These are phyloP conservation scores for Zangia roseola DNA, from an alignment of 768 basidiomycete genomes.

Conservation along the genomic window DNA sequence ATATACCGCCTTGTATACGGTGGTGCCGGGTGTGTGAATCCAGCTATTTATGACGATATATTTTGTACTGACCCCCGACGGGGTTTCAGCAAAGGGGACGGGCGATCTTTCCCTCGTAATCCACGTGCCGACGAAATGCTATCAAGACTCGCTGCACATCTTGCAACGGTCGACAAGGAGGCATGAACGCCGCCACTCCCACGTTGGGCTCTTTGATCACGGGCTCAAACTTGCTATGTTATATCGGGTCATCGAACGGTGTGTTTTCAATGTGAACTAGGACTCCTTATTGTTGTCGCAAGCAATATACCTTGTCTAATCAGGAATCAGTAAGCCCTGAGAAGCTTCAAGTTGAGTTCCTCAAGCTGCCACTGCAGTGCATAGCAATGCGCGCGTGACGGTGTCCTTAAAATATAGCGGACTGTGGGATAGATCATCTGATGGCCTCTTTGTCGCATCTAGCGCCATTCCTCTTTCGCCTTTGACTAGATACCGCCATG, in stretches of 20 bases:
- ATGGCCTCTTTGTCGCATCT: background rate
- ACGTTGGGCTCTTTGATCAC: background rate
- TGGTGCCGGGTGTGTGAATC: constrained; percentile 55
- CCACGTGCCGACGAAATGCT: constrained; percentile 65
- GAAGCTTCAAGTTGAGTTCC: background rate
- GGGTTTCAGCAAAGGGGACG: constrained; percentile 57
- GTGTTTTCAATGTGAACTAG: constrained; percentile 8
- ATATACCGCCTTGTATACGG: constrained; percentile 54
- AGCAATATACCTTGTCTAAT: background rate
- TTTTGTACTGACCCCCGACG: background rate
- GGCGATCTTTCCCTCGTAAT: constrained; percentile 65
- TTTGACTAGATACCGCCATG: constrained; percentile 6
- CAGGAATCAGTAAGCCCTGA: background rate
- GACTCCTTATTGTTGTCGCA: constrained; percentile 7
- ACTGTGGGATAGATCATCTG: background rate
- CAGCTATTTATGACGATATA: too few species aligned
- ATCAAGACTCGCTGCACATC: constrained; percentile 58
- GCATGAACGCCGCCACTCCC: constrained; percentile 22
- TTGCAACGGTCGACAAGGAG: constrained; percentile 57
- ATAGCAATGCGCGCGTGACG: too few species aligned
- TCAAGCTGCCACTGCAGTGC: background rate
- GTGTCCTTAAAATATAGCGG: background rate
- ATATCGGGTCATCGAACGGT: constrained; percentile 3
- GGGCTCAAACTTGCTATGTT: background rate
- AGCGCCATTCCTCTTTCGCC: too few species aligned